Percentiles rank a stretch among this genome's conserved stretches.
These are phyloP conservation scores for Phialocephala sp. DNA, from an alignment of 2,329 filamentous ascomycete genomes.

Conservation along the genomic window DNA sequence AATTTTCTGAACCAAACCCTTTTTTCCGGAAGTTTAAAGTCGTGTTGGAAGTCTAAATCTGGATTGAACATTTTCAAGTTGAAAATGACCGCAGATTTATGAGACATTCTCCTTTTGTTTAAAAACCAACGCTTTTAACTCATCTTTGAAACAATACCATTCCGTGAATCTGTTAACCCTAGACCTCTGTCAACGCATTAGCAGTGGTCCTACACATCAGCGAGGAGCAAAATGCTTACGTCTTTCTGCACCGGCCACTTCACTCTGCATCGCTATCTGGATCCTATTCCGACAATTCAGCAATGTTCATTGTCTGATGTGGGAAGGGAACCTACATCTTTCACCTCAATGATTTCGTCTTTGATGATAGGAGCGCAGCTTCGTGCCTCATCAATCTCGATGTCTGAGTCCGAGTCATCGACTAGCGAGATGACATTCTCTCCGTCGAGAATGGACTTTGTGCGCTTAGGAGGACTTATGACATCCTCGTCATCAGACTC, in stretches of 20 bases:
- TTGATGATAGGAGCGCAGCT: background rate
- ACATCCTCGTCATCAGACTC: background rate
- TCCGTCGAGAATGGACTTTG: background rate
- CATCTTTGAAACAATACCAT: background rate
- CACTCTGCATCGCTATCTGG: background rate
- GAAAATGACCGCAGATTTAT: background rate
- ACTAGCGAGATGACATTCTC: background rate
- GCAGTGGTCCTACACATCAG: background rate
- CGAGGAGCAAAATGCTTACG: background rate
- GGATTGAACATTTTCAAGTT: background rate
- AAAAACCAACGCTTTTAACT: background rate
- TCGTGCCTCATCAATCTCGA: slow-evolving; percentile 2
- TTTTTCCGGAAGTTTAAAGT: background rate
- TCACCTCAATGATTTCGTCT: background rate
- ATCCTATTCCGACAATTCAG: background rate
- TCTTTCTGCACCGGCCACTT: background rate
- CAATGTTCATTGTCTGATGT: background rate
- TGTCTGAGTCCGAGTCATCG: background rate
- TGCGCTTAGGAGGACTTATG: background rate
- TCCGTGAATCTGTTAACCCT: background rate
- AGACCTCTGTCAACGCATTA: background rate
- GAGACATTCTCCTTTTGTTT: background rate
- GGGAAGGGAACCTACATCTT: background rate
- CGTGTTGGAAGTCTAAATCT: background rate
- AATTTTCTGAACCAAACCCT: background rate